phyloP scores from a whole-genome alignment of 2,329 filamentous ascomycete species.

The Drechslerella coelobrocha region DNA sequence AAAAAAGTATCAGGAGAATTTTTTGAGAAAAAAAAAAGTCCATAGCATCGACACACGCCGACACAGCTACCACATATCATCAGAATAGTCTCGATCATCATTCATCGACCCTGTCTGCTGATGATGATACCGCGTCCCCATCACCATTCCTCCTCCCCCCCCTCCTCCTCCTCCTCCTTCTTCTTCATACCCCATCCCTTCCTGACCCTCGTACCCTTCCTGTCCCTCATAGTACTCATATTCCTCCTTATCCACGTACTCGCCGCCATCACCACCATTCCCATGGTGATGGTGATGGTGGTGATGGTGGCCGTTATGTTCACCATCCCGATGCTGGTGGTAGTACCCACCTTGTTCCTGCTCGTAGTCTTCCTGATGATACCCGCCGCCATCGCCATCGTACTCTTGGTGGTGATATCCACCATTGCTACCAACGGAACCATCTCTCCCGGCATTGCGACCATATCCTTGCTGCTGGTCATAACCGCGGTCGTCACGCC shows the following conservation, averaged over 20 bases:
- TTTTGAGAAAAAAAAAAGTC: conserved; percentile 7
- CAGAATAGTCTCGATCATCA: conserved; percentile 34
- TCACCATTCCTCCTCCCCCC: conserved; percentile 13
- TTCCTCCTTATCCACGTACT: conserved; percentile 36
- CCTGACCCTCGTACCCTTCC: conserved; percentile 27
- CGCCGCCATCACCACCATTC: conserved; percentile 26
- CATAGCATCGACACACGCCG: neutral
- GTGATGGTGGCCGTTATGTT: conserved; percentile 17
- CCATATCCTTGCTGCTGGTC: conserved; percentile 30
- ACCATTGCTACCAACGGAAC: conserved; percentile 20
- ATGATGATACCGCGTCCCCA: conserved; percentile 49
- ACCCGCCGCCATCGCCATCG: conserved; percentile 51
- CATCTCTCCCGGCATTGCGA: conserved; percentile 27
- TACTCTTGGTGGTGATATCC: conserved; percentile 60
- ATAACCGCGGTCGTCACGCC: conserved; percentile 54
- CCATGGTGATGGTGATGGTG: neutral
- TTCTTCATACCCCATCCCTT: conserved; percentile 5
- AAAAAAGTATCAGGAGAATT: conserved; percentile 3
- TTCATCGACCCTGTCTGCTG: conserved; percentile 29
- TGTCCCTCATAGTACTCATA: conserved; percentile 42
- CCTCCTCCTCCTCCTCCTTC: conserved; percentile 6
- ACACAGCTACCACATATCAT: conserved; percentile 53
- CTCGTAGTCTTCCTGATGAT: conserved; percentile 60
- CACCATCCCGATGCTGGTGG: conserved; percentile 38
- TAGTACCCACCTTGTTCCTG: conserved; percentile 51